Conservation (phyloP, 306 rosid species). For the Begonia loranthoides region DNA sequence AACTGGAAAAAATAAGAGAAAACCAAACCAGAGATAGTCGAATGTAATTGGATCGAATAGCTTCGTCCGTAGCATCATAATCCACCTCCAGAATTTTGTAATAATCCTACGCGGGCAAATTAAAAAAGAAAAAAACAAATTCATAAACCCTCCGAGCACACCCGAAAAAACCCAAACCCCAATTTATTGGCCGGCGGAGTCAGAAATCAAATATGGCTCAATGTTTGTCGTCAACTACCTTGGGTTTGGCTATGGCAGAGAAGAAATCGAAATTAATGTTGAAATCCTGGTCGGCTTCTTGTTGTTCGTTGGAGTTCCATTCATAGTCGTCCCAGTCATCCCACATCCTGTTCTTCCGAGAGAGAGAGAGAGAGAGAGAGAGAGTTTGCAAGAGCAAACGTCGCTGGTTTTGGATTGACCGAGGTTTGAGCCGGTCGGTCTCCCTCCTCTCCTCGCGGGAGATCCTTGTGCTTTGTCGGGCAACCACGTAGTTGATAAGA, state of each 20-base stretch:
- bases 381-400: background rate
- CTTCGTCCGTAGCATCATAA: constrained; percentile 74
- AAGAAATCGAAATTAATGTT: constrained; percentile 45
- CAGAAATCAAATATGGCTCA: background rate
- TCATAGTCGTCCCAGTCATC: constrained; percentile 24
- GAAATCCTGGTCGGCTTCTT: constrained; percentile 33
- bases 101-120: constrained; percentile 42
- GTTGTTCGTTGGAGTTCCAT: constrained; percentile 14
- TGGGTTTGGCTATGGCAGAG: constrained; percentile 49
- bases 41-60: constrained; percentile 78
- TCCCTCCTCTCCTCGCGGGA: too few species aligned
- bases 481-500: too few species aligned
- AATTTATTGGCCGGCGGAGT: background rate
- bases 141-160: constrained; percentile 1
- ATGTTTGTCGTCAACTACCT: constrained; percentile 21
- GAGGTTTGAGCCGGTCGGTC: too few species aligned
- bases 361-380: background rate
- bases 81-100: constrained; percentile 85
- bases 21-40: constrained; percentile 75
- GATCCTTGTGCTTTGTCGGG: too few species aligned
- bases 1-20: background rate
- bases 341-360: constrained; percentile 30
- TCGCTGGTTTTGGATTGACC: too few species aligned
- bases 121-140: background rate
- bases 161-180: background rate